Base-by-base conservation (phyloP, 2,329 filamentous ascomycete species). In the Colletotrichum aenigma region DNA sequence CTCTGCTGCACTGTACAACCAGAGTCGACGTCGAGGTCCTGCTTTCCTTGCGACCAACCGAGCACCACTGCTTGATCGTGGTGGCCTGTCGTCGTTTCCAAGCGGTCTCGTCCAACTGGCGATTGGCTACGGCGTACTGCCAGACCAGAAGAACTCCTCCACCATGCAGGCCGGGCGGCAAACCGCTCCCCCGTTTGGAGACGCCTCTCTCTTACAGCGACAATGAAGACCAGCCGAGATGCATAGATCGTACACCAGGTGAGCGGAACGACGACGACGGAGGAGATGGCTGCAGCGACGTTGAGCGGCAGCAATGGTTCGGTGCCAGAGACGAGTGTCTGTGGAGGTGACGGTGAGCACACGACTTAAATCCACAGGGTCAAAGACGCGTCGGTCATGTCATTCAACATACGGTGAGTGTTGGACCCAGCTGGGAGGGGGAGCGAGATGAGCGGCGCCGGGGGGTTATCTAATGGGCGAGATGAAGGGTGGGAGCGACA, bases 371-470 rank as follows among this genome's bases (percentile, higher is more conserved):
- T 68, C 70, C 73, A 73, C 70, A 72, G 64, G 64, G 62, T 62
- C 62, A 30, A 36, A 66, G 64, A 75, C 66, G 62, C 73, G 70
- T 66, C 70, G 64, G 73, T 68, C 73, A 73, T 75, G 28, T 68
- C 64, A 75, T 75, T 52, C 73, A 75, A 75, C 73, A 75, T 75
- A 75, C 73, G 73, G 73, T 75, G 73, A 75, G 70, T 58, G 38
- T 60, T 73, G 73, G 70, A 72, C 73, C 73, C 73, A 75, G 73
- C 38, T 62, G 64, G 73, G 73, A 75, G 73, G 73, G 72, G 73
- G 73, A 75, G 70, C 73, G 73, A 75, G 73, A 75, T 75, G 73
- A 75, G 73, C 69, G 70, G 73, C 73, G 73, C 73, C 73, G 73
- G 73, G 71, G 73, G 70, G 73, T 75, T 75, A 75, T 75, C 73